Conservation (phyloP, 2,329 filamentous ascomycete genomes). For the Nemania diffusa region DNA sequence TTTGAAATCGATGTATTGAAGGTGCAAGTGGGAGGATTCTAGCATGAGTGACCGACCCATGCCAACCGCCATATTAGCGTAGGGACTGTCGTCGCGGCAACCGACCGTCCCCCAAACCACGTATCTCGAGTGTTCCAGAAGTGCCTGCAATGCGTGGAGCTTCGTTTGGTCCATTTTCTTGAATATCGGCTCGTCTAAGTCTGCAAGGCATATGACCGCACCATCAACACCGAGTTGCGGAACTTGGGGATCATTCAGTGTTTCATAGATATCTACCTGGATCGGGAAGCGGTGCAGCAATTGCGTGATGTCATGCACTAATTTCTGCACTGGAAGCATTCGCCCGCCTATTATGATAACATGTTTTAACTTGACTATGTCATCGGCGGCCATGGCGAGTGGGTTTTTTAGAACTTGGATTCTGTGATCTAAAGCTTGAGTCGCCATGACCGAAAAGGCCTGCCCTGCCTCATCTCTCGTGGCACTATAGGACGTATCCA, state of each 20-base stretch:
- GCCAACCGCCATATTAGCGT: constrained; percentile 16
- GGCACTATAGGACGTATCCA: not conserved
- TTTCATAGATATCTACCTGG: not conserved
- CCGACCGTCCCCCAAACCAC: constrained; percentile 15
- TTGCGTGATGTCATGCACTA: not conserved
- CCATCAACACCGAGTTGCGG: not conserved
- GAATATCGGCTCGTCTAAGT: constrained; percentile 12
- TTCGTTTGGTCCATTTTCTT: not conserved
- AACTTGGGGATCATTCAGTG: not conserved
- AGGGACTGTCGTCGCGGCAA: not conserved
- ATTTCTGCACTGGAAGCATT: no score
- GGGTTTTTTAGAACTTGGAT: not conserved
- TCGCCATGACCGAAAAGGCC: constrained; percentile 14
- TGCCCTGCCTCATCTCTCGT: not conserved
- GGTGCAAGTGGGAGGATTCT: constrained; percentile 5
- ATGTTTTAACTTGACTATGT: not conserved
- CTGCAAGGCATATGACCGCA: constrained; percentile 4
- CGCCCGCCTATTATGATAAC: not conserved
- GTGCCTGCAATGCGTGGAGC: not conserved
- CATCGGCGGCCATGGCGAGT: not conserved
- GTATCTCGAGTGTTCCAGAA: not conserved
- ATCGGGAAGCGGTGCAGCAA: not conserved
- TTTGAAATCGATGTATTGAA: constrained; percentile 8
- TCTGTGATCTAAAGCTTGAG: constrained; percentile 2
- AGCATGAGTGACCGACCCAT: not conserved